Percentiles rank a stretch among this genome's conserved stretches.
phyloP scores from a whole-genome alignment of 2,329 filamentous ascomycete species.

The Talaromyces sp. region DNA sequence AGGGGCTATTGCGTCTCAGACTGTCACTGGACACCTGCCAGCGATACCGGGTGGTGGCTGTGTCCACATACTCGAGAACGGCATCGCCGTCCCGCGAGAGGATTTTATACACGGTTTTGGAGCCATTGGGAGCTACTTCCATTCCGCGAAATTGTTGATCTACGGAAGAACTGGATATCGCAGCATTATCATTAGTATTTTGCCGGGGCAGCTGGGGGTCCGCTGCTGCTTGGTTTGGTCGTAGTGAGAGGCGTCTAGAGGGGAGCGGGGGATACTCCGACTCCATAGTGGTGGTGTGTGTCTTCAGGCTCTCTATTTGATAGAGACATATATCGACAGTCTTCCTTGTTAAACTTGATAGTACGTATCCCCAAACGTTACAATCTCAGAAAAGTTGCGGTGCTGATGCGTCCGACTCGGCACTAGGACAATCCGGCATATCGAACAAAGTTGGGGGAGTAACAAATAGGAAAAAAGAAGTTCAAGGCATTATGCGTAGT shows the following conservation, averaged over 20 bases:
- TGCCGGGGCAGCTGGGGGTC: not conserved
- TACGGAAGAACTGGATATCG: not conserved
- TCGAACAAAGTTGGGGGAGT: not conserved
- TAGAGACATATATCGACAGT: not conserved
- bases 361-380: not conserved
- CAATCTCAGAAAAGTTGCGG: not conserved
- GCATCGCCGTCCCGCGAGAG: constrained; percentile 31
- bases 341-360: not conserved
- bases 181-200: not conserved
- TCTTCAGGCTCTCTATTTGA: not conserved
- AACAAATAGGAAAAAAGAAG: not conserved
- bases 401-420: constrained; percentile 2
- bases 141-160: not conserved
- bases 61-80: constrained; percentile 28
- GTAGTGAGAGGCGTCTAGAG: not conserved
- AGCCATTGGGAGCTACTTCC: constrained; percentile 5
- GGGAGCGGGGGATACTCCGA: constrained; percentile 22
- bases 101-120: constrained; percentile 12
- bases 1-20: constrained; percentile 31
- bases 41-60: constrained; percentile 14
- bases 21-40: constrained; percentile 32
- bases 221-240: not conserved
- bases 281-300: constrained; percentile 16
- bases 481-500: not conserved
- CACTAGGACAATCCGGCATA: not conserved